A percentile compares a stretch with the other conserved stretches of the same genome.
These are phyloP conservation scores for Nicotiana knightiana DNA, from an alignment of 257 asterid genomes.

Conservation along the genomic window DNA sequence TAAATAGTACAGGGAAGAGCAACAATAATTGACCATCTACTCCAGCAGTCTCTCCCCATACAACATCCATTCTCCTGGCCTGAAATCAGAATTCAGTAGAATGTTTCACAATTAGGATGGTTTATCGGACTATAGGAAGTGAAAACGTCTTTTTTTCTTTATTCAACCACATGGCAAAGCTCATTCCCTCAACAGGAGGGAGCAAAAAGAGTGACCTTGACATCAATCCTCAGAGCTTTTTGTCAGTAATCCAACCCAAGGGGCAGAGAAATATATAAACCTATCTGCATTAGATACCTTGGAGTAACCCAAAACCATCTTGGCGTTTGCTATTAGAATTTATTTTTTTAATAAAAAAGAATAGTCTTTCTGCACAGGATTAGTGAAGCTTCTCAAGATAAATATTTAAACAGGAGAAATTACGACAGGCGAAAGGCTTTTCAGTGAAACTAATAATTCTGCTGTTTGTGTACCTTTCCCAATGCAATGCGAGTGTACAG, in stretches of 20 bases:
- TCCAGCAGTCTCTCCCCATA: slow-evolving; percentile 98
- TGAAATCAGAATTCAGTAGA: slow-evolving; percentile 21
- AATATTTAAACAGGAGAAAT: neutral
- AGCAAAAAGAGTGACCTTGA: neutral
- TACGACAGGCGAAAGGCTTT: neutral
- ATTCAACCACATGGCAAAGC: neutral
- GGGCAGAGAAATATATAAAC: neutral
- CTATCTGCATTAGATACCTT: neutral
- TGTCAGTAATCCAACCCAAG: neutral
- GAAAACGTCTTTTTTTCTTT: neutral
- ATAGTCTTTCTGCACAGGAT: neutral
- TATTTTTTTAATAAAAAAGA: neutral
- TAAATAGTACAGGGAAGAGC: slow-evolving; percentile 63
- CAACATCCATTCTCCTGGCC: slow-evolving; percentile 99
- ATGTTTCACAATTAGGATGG: neutral
- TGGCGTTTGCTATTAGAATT: neutral
- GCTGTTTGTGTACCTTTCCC: slow-evolving; percentile 63
- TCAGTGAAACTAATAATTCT: neutral
- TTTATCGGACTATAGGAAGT: neutral
- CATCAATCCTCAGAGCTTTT: neutral
- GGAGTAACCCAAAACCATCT: neutral
- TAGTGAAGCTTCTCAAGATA: neutral
- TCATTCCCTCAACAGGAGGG: neutral
- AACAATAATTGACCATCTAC: slow-evolving; percentile 85
- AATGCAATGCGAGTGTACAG: slow-evolving; percentile 94